Base-by-base conservation (phyloP, 176 grass and related monocot genomes). In the Puya raimondii region DNA sequence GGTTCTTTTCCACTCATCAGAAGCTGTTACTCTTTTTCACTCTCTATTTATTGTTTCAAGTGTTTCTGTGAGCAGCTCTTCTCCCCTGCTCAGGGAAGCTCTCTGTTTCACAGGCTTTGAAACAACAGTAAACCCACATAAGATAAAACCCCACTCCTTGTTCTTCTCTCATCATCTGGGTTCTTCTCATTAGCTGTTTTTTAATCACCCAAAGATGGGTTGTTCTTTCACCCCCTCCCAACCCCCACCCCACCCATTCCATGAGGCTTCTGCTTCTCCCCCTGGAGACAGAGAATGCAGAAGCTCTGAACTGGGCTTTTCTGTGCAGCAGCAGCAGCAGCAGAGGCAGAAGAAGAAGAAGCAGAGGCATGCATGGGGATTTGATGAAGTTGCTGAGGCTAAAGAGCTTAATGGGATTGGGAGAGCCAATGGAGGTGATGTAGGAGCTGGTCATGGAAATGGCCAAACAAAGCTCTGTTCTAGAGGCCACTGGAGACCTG, bases 401-500 rank as follows among this genome's bases (percentile, higher is more conserved):
- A 16, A 21, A 20, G 53, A 1, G 53, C 53, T 57, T 17, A 8
- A 71, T 13, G 69, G 25, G 51, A 33, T 42, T 5, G 33, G 29
- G 49, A 8, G 20, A 9, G 22, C 50, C 47, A 16, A 65, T 12
- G 5, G 47, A 11, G 22, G 42, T 50, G 63, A 53, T 4, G 50
- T n/a, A 10, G 25, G 11, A 56, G 49, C 29, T 27, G 47, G 4
- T 53, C 51, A 72, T 20, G 70, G 47, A 25, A 58, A 16, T 14
- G 53, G 25, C 2, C 73, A 76, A 16, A 10, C 53, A n/a, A 77
- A 51, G 74, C 51, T 77, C 8, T 77, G 74, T 49, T 51, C 51
- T 12, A 77, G 74, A 15, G 74, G 74, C 11, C 74, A 77, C 11
- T 77, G 74, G 74, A 68, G 74, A 9, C 74, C 74, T n/a, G 74